Conservation (phyloP, 78 protist genomes). For the slime mould (Dictyostelium discoideum) region DNA sequence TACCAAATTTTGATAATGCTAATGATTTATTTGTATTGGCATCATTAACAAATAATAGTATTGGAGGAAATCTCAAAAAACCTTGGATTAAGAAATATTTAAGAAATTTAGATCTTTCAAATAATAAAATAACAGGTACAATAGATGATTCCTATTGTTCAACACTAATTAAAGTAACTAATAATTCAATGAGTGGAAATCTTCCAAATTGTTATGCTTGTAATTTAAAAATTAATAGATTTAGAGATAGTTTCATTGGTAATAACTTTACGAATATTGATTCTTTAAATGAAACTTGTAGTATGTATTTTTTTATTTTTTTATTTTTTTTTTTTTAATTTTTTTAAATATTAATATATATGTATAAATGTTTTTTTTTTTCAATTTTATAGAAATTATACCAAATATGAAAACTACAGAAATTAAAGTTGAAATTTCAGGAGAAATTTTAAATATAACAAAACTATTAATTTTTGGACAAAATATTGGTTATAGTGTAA, state of each 20-base stretch:
- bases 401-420: not conserved
- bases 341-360: not conserved
- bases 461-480: not conserved
- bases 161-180: not conserved
- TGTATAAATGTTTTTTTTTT: not conserved
- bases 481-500: not conserved
- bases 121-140: not conserved
- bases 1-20: not conserved
- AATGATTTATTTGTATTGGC: not conserved
- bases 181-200: not conserved
- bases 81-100: not conserved
- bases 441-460: not conserved
- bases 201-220: not conserved
- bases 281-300: not conserved
- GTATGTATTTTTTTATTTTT: not conserved
- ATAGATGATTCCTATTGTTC: not conserved
- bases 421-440: not conserved
- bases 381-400: not conserved
- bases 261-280: not conserved
- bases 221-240: not conserved
- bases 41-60: not conserved
- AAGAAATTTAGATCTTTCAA: not conserved
- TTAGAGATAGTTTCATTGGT: not conserved
- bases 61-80: not conserved
- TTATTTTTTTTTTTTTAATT: not conserved